Conservation (phyloP, 176 grass and related monocot species). For the bread wheat (Triticum aestivum) region DNA sequence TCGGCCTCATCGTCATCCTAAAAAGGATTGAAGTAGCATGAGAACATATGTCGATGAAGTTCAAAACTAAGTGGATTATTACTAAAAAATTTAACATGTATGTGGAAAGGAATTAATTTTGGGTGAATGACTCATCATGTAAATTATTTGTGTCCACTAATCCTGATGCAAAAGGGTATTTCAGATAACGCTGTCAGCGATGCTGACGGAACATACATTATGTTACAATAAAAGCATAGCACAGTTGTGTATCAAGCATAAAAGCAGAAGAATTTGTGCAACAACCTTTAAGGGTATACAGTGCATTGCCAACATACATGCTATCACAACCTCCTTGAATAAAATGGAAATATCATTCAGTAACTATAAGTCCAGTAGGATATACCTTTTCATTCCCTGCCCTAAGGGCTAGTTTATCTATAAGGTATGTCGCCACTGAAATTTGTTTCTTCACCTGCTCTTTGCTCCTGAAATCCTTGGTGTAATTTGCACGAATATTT, state of each 20-base stretch:
- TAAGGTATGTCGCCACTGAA: conserved; percentile 95
- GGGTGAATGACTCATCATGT: too few relatives aligned
- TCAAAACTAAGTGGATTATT: neutral
- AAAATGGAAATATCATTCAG: neutral
- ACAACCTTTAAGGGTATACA: neutral
- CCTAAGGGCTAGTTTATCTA: conserved; percentile 95
- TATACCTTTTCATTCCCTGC: conserved; percentile 98
- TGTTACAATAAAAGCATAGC: neutral
- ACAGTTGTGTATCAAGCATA: neutral
- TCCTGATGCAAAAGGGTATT: neutral
- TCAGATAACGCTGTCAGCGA: neutral
- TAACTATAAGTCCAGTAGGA: neutral
- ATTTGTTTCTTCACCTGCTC: conserved; percentile 65
- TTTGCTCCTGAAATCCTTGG: conserved; percentile 77
- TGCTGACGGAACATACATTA: neutral
- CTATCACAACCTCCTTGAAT: neutral
- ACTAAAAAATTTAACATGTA: neutral
- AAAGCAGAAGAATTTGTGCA: neutral
- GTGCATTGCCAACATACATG: neutral
- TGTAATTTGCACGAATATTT: conserved; percentile 74
- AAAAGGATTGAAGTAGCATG: conserved; percentile 11
- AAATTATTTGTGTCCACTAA: neutral
- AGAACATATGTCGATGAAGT: neutral
- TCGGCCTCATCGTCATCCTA: conserved; percentile 98
- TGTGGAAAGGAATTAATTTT: neutral